These are phyloP conservation scores for Simmondsia chinensis DNA, from an alignment of 148 eudicot genomes.

Conservation along the genomic window DNA sequence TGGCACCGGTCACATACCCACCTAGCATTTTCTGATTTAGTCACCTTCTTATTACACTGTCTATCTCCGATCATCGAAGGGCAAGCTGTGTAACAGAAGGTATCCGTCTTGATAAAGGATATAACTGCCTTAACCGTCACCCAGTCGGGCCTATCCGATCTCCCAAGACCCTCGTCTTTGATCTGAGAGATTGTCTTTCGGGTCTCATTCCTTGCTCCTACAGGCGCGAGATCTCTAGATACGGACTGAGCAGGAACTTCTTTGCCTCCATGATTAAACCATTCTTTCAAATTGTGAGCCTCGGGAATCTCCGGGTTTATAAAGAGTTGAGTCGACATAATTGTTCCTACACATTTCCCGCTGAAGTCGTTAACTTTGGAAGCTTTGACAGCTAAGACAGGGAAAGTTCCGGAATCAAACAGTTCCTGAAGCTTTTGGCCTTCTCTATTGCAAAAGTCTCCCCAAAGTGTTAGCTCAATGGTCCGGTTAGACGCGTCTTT, in stretches of 20 bases:
- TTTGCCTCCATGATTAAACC: constrained; percentile 78
- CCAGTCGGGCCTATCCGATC: constrained; percentile 92
- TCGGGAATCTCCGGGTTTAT: constrained; percentile 77
- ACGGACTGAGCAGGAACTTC: constrained; percentile 54
- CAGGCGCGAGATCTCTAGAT: constrained; percentile 62
- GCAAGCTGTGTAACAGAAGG: constrained; percentile 91
- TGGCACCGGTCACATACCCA: constrained; percentile 95
- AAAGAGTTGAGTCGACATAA: constrained; percentile 76
- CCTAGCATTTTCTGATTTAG: constrained; percentile 53
- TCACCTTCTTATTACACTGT: constrained; percentile 93
- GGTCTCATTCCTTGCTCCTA: constrained; percentile 57
- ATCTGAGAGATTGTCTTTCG: constrained; percentile 80
- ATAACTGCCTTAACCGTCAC: constrained; percentile 67
- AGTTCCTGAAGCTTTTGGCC: constrained; percentile 83
- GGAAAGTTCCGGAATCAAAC: constrained; percentile 59
- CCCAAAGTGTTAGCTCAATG: constrained; percentile 95
- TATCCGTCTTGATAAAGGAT: constrained; percentile 68
- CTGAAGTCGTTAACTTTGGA: constrained; percentile 89
- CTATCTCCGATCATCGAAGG: constrained; percentile 90
- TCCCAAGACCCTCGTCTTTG: constrained; percentile 83
- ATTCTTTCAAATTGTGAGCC: constrained; percentile 42
- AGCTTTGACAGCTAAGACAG: constrained; percentile 86
- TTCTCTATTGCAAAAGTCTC: constrained; percentile 91
- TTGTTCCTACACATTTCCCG: constrained; percentile 81
- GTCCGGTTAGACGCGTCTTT: constrained; percentile 76